Evolutionary conservation across 2,329 filamentous ascomycete genomes (phyloP), one percentile per base, ranked within the genome.

Genomic region (Emergomyces africanus): DNA sequence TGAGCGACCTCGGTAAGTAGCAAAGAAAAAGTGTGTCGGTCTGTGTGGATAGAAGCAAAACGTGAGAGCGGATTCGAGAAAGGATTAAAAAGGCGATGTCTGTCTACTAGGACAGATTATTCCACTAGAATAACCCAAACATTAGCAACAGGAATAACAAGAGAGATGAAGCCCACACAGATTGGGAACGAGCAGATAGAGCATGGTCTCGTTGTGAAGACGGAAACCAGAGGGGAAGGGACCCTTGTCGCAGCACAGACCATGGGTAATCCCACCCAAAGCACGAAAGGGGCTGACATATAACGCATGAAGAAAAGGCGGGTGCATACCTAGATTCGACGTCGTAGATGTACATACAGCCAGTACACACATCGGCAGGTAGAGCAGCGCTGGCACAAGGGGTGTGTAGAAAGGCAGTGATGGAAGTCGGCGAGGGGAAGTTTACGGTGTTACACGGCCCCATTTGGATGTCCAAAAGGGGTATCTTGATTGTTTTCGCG

Each of bases 401-500:
- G n/a, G 14, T 8, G 30, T 23, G 50, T 5, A 53, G 54, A 20
- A 44, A 55, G 9, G 10, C 23, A 44, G 53, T 23, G 37, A 44
- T 33, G 39, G 39, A 18, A n/a, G 39, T 44, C 39, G 39, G 6
- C 39, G 25, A 46, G 39, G 23, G n/a, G 20, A n/a, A 20, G 35
- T 51, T 35, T 30, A 30, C n/a, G n/a, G n/a, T n/a, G n/a, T n/a
- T n/a, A n/a, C n/a, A n/a, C n/a, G n/a, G n/a, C n/a, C n/a, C n/a
- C n/a, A n/a, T n/a, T n/a, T 30, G 30, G 30, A 30, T 39, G 42
- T 28, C 55, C 55, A 15, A 8, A 57, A 57, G 37, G 20, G 55
- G 55, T 44, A 57, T 49, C 18, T 35, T 57, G 55, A 57, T 57
- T 57, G 55, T 57, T 57, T 57, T 57, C 30, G 37, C 50, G 18